A percentile compares a stretch with the other conserved stretches of the same genome.
Evolutionary conservation across 352 stramenopile genomes (phyloP).

Genomic region (Phytophthora hybrid): DNA sequence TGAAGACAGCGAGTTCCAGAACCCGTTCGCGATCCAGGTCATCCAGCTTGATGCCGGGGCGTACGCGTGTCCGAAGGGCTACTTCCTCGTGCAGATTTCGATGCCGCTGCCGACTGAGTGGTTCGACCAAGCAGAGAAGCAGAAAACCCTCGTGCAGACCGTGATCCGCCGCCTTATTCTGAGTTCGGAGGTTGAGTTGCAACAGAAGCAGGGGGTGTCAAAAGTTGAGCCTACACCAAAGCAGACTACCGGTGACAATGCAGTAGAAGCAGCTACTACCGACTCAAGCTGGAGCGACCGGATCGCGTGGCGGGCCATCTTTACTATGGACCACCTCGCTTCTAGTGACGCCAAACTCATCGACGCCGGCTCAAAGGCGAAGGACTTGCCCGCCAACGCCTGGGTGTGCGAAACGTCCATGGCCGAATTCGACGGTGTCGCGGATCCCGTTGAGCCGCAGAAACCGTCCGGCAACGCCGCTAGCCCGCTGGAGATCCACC

Average conservation of each 20-base stretch:
- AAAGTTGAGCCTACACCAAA: background rate
- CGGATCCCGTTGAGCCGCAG: constrained; percentile 1
- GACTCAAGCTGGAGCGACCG: constrained; percentile 30
- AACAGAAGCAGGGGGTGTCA: constrained; percentile 18
- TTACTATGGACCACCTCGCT: constrained; percentile 65
- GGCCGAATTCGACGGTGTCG: background rate
- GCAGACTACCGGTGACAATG: background rate
- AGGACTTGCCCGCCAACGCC: constrained; percentile 51
- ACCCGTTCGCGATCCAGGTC: constrained; percentile 73
- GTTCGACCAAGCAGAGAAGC: constrained; percentile 43
- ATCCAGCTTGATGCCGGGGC: constrained; percentile 76
- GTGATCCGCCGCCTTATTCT: constrained; percentile 46
- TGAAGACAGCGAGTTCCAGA: constrained; percentile 55
- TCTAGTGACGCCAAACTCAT: constrained; percentile 20
- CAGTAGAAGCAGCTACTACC: background rate
- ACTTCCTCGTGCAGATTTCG: constrained; percentile 73
- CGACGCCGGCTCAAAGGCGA: constrained; percentile 20
- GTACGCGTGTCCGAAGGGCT: constrained; percentile 67
- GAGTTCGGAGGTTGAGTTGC: constrained; percentile 31
- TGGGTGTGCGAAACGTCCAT: constrained; percentile 61
- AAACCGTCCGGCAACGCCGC: constrained; percentile 14
- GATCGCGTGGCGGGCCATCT: constrained; percentile 66
- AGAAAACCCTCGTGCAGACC: constrained; percentile 45
- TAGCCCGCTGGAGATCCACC: constrained; percentile 63
- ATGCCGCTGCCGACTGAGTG: constrained; percentile 59